Evolutionary conservation across 2,329 filamentous ascomycete species (phyloP).

Genomic region (Penicillium sp.): DNA sequence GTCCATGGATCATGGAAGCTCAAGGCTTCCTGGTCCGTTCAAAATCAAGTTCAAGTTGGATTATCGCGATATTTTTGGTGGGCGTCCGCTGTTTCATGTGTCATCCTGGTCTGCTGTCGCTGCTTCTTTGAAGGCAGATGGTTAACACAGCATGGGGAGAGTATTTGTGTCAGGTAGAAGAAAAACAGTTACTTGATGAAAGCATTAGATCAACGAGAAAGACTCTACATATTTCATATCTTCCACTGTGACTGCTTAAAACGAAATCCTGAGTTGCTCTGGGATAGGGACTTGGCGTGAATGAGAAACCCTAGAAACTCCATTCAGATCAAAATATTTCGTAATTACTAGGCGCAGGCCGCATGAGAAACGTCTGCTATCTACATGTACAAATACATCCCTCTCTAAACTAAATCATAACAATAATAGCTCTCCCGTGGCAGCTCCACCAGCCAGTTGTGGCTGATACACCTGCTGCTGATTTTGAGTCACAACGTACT

Average conservation of each 20-base stretch:
- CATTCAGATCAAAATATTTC: not conserved
- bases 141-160: constrained; percentile 15
- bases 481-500: constrained; percentile 76
- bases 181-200: constrained; percentile 26
- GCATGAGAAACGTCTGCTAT: constrained; percentile 10
- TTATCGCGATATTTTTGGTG: constrained; percentile 22
- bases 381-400: constrained; percentile 15
- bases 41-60: constrained; percentile 23
- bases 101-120: constrained; percentile 21
- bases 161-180: constrained; percentile 19
- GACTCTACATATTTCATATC: constrained; percentile 7
- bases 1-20: constrained; percentile 11
- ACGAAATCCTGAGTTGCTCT: not conserved
- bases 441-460: constrained; percentile 59
- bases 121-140: constrained; percentile 12
- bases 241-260: not conserved
- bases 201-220: constrained; percentile 23
- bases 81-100: constrained; percentile 23
- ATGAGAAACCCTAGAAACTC: not conserved
- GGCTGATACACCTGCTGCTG: constrained; percentile 73
- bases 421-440: constrained; percentile 69
- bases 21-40: constrained; percentile 12
- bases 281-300: not conserved
- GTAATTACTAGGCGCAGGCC: not conserved
- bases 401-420: constrained; percentile 44